phyloP scores from a whole-genome alignment of 1,284 basidiomycete genomes.

The Porogramme epimiltina region DNA sequence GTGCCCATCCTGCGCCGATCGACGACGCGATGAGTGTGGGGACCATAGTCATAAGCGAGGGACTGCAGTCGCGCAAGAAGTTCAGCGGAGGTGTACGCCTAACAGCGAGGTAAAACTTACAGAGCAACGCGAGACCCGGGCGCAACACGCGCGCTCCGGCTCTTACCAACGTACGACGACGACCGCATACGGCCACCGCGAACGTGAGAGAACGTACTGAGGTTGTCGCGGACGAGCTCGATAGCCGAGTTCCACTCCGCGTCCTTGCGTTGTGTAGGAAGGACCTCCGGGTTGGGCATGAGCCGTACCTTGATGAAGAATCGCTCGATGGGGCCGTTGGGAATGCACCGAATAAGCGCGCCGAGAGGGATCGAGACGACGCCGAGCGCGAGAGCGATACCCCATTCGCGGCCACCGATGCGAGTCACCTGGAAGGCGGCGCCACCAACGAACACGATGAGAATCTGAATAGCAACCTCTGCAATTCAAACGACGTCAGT shows the following conservation, averaged over 20 bases:
- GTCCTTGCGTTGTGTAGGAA: constrained; percentile 68
- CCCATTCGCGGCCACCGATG: constrained; percentile 88
- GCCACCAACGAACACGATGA: constrained; percentile 92
- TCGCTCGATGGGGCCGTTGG: constrained; percentile 79
- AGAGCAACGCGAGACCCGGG: constrained; percentile 44
- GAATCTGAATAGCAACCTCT: constrained; percentile 87
- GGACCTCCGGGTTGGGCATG: constrained; percentile 66
- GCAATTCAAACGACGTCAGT: constrained; percentile 12
- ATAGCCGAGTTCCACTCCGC: constrained; percentile 75
- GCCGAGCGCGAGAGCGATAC: constrained; percentile 87
- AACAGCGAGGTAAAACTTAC: constrained; percentile 24
- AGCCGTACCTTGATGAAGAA: constrained; percentile 69
- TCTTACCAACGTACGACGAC: constrained; percentile 82
- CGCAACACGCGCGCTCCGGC: constrained; percentile 58
- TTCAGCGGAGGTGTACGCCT: constrained; percentile 19
- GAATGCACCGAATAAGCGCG: constrained; percentile 78
- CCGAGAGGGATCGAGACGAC: constrained; percentile 88
- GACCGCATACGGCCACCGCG: constrained; percentile 85
- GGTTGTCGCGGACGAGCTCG: constrained; percentile 82
- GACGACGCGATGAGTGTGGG: constrained; percentile 85
- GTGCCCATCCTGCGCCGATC: constrained; percentile 80
- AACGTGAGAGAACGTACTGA: constrained; percentile 78
- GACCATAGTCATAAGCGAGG: constrained; percentile 84
- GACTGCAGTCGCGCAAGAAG: constrained; percentile 36
- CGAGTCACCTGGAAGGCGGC: constrained; percentile 89